Conservation (phyloP, 2,329 filamentous ascomycete genomes). For the Fusarium sp. region DNA sequence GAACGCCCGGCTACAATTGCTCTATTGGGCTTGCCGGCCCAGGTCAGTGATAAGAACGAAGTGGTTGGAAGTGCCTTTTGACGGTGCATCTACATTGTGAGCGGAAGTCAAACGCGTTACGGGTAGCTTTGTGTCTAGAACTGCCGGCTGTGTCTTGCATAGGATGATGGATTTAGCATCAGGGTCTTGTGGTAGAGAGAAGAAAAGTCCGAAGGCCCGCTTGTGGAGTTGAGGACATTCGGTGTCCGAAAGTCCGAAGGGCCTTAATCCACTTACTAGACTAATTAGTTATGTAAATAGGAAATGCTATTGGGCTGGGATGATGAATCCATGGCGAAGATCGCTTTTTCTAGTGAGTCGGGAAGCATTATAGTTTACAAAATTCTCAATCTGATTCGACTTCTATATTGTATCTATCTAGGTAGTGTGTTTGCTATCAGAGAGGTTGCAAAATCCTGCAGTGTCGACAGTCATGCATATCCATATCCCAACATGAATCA, state of each 20-base stretch:
- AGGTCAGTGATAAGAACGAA: not conserved
- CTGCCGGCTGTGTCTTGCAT: too few species aligned
- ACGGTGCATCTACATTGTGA: not conserved
- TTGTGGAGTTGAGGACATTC: conserved; percentile 17
- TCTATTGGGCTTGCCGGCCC: not conserved
- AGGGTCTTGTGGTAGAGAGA: conserved; percentile 5
- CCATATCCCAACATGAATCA: not conserved
- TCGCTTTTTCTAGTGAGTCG: conserved; percentile 8
- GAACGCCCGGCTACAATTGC: not conserved
- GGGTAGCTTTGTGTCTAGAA: too few species aligned
- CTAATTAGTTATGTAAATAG: not conserved
- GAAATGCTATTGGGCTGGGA: conserved; percentile 4
- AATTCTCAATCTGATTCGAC: not conserved
- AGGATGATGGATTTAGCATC: not conserved
- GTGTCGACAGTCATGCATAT: not conserved
- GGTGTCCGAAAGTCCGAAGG: conserved; percentile 40
- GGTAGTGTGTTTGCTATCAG: not conserved
- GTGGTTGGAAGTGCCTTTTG: not conserved
- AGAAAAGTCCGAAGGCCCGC: conserved; percentile 21
- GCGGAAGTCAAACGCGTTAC: not conserved
- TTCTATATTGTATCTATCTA: not conserved
- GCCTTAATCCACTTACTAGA: conserved; percentile 29
- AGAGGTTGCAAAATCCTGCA: not conserved
- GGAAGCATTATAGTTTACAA: not conserved
- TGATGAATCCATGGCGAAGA: not conserved